phyloP scores from a whole-genome alignment of 1,284 basidiomycete species.

The Tilletia setariae region DNA sequence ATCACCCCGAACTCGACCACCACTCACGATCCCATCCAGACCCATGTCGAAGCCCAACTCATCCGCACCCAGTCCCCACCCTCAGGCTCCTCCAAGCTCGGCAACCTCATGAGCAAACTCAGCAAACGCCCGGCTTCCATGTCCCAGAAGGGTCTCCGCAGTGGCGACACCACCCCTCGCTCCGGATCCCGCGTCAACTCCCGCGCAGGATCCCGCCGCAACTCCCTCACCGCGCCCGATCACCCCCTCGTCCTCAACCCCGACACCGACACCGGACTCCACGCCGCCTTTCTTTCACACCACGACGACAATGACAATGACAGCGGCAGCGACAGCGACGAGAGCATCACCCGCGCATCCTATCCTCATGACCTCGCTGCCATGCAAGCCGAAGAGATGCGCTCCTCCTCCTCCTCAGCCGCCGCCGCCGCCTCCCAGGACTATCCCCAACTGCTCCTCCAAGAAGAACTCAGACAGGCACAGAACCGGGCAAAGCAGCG shows the following conservation, averaged over 20 bases:
- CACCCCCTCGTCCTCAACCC: background rate
- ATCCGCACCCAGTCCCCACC: no score
- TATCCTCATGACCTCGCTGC: slow-evolving; percentile 1
- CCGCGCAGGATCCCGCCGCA: background rate
- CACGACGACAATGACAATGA: background rate
- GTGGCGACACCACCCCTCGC: no score
- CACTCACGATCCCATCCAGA: no score
- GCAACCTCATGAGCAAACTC: slow-evolving; percentile 10
- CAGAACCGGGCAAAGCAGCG: background rate
- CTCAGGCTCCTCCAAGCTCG: background rate
- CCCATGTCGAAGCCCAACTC: no score
- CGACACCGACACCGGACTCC: background rate
- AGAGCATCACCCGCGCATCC: background rate
- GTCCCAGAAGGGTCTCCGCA: no score
- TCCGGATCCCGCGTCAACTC: no score
- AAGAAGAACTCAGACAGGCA: background rate
- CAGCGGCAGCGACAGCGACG: background rate
- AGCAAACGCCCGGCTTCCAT: background rate
- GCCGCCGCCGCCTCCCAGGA: no score
- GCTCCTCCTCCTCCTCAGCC: background rate
- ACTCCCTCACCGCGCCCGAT: background rate
- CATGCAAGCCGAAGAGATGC: background rate
- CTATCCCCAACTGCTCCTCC: background rate
- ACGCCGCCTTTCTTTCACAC: background rate
- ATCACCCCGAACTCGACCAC: no score